phyloP scores from a whole-genome alignment of 176 grass and related monocot genomes.

The Areca catechu region DNA sequence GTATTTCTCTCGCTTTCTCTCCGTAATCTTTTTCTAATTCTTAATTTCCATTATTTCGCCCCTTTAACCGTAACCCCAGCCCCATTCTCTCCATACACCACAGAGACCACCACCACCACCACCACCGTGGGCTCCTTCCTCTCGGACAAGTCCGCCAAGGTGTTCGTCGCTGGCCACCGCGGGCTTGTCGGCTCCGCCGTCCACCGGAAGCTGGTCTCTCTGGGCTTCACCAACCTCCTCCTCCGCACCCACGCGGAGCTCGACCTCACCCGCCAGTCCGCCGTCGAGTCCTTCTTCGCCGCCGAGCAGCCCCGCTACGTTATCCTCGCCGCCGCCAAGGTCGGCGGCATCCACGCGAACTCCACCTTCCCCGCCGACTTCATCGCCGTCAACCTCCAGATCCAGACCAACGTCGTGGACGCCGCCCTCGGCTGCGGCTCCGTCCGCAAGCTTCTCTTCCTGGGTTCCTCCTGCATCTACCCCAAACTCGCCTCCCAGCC shows the following conservation, averaged over 20 bases:
- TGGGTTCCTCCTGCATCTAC: slow-evolving; percentile 85
- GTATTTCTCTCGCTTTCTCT: too few relatives aligned
- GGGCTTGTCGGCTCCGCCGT: slow-evolving; percentile 65
- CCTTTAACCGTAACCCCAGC: too few relatives aligned
- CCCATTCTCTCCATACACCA: too few relatives aligned
- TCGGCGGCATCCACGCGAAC: slow-evolving; percentile 81
- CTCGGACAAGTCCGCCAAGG: slow-evolving; percentile 54
- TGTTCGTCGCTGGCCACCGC: slow-evolving; percentile 60
- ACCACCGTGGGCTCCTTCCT: slow-evolving; percentile 27
- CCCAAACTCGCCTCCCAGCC: slow-evolving; percentile 74
- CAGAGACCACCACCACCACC: too few relatives aligned
- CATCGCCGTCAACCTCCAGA: slow-evolving; percentile 79
- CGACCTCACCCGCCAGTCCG: slow-evolving; percentile 56
- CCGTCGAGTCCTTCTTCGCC: slow-evolving; percentile 71
- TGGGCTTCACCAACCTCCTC: slow-evolving; percentile 54
- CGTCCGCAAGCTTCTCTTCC: slow-evolving; percentile 72
- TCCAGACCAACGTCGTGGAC: slow-evolving; percentile 81
- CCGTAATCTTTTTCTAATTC: too few relatives aligned
- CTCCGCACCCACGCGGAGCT: slow-evolving; percentile 55
- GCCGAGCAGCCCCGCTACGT: slow-evolving; percentile 50
- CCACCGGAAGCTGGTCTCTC: slow-evolving; percentile 32
- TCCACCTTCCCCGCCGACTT: slow-evolving; percentile 65
- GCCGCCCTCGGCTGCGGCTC: slow-evolving; percentile 43
- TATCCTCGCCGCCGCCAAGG: slow-evolving; percentile 65
- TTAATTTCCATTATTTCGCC: too few relatives aligned